These are phyloP conservation scores for Spathaspora sp. DNA, from an alignment of 805 yeast species.

Conservation along the genomic window DNA sequence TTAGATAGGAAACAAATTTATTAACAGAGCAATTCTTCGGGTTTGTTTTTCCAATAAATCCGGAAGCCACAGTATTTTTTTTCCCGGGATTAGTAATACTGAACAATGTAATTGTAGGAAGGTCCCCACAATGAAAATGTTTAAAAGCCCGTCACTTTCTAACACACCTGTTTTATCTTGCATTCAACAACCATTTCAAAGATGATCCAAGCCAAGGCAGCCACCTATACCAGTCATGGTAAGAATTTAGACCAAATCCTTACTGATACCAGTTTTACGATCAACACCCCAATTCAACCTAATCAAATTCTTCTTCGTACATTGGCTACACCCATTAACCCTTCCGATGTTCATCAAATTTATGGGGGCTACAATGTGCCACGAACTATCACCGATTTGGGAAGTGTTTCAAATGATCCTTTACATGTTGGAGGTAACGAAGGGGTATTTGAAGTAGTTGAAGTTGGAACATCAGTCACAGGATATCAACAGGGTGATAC, in stretches of 20 bases:
- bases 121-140: no score
- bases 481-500: constrained; percentile 69
- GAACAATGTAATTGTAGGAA: no score
- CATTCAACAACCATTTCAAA: not conserved
- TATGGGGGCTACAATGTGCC: constrained; percentile 83
- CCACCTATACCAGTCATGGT: constrained; percentile 20
- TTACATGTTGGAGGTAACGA: constrained; percentile 91
- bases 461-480: constrained; percentile 55
- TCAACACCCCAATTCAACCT: constrained; percentile 18
- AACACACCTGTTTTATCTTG: no score
- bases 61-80: no score
- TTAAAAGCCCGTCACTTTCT: no score
- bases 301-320: constrained; percentile 58
- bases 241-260: constrained; percentile 17
- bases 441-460: constrained; percentile 83
- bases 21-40: no score
- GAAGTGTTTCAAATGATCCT: constrained; percentile 44
- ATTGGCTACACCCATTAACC: constrained; percentile 83
- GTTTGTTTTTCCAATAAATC: no score
- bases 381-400: constrained; percentile 53
- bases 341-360: constrained; percentile 82
- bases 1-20: no score
- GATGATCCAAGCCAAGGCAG: constrained; percentile 21
- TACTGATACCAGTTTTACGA: constrained; percentile 15
- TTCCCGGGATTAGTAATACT: no score